Conservation (phyloP, 805 yeast species). For the Pichia insulana region DNA sequence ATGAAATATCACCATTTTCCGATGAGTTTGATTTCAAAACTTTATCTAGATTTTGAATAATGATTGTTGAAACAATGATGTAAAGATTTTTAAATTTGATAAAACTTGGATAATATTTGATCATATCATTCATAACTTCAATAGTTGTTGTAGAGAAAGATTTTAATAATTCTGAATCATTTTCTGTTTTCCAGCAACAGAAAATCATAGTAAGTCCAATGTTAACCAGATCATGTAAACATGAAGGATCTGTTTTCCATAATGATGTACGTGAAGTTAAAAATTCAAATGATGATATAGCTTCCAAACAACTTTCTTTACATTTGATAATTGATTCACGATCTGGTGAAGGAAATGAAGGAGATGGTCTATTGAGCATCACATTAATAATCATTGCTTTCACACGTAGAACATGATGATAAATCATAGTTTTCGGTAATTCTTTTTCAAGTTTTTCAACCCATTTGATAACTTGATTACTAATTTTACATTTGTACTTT, state of each 20-base stretch:
- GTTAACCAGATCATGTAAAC: conserved; percentile 19
- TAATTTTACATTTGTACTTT: conserved; percentile 10
- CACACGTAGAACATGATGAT: conserved; percentile 16
- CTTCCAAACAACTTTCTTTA: conserved; percentile 13
- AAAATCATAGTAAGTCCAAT: conserved; percentile 20
- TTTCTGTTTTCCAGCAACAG: conserved; percentile 20
- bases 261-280: conserved; percentile 7
- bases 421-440: conserved; percentile 11
- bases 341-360: conserved; percentile 18
- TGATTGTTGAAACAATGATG: conserved; percentile 16
- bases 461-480: conserved; percentile 12
- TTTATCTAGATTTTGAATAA: conserved; percentile 11
- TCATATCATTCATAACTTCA: conserved; percentile 16
- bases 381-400: conserved; percentile 15
- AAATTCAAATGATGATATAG: conserved; percentile 10
- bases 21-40: neutral
- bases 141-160: conserved; percentile 11
- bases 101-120: conserved; percentile 12
- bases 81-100: conserved; percentile 15
- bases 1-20: neutral
- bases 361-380: conserved; percentile 20
- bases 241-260: conserved; percentile 16
- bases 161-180: conserved; percentile 10
- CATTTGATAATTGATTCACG: conserved; percentile 12
- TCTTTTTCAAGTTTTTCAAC: conserved; percentile 14